These are phyloP conservation scores for Hymenochaete sp. DNA, from an alignment of 1,284 basidiomycete genomes.

Conservation along the genomic window DNA sequence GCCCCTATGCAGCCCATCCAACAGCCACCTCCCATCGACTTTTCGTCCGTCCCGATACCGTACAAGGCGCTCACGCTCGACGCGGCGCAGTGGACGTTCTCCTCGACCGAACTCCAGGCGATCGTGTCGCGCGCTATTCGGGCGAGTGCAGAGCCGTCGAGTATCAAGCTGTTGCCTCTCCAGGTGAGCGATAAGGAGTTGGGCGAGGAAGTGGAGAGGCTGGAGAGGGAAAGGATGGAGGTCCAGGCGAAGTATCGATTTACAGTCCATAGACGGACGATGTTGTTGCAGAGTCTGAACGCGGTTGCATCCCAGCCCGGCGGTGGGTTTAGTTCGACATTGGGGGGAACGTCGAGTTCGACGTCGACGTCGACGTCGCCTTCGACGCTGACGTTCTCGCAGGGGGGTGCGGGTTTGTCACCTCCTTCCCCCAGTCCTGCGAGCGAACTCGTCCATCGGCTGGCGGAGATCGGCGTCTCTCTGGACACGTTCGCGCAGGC, in stretches of 20 bases:
- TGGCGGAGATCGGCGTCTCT: conserved; percentile 39
- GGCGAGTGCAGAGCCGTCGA: conserved; percentile 58
- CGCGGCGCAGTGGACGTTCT: conserved; percentile 68
- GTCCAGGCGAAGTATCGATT: conserved; percentile 62
- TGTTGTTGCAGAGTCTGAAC: conserved; percentile 56
- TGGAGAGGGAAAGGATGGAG: conserved; percentile 34
- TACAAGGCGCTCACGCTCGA: conserved; percentile 65
- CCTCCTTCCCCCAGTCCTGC: conserved; percentile 14
- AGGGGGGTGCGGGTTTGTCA: not conserved
- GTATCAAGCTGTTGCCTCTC: conserved; percentile 57
- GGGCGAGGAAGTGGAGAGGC: conserved; percentile 46
- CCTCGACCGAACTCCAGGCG: conserved; percentile 57
- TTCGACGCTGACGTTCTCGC: not conserved
- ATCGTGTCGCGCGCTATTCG: conserved; percentile 69
- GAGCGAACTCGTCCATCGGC: conserved; percentile 39
- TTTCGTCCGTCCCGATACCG: conserved; percentile 45
- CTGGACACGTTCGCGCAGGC: conserved; percentile 5
- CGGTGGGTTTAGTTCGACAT: no score
- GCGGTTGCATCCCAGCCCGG: no score
- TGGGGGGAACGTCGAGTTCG: conserved; percentile 7
- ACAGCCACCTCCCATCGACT: conserved; percentile 41
- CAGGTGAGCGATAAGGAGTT: conserved; percentile 52
- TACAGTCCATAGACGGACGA: conserved; percentile 56
- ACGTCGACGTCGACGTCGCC: not conserved
- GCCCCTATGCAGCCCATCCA: conserved; percentile 32